Base-by-base conservation (phyloP, 768 basidiomycete genomes). In the Porphyrellus cyaneotinctus region DNA sequence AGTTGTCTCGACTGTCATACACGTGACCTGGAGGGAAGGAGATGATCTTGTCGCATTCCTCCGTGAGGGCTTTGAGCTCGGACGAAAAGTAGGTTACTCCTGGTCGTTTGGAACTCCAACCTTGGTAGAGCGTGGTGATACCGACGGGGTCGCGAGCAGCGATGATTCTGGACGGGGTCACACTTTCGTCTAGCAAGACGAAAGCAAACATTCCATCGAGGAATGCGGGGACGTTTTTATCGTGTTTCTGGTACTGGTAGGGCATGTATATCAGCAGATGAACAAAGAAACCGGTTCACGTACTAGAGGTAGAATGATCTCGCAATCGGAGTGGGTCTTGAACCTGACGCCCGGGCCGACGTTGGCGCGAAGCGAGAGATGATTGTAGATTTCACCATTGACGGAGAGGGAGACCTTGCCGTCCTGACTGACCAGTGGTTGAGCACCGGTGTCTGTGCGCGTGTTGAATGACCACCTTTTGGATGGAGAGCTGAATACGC, bases 141-240 rank as follows among this genome's bases (percentile, higher is more conserved):
- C 97, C 97, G 64, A 99, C 86, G 23, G 97, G 94, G 67, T 99
- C 97, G 33, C 97, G 89, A 6, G 94, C 93, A 54, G 95, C 97
- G 63, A 99, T 93, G 56, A 99, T 76, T 49, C 95, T 84, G 22
- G 92, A 78, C 10, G 95, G 95, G 1, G 87, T 76, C 53, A 89
- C 87, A 13, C 92, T 90, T 66, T 95, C 92, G 72, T 99, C 97
- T 53, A 98, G 78, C 41, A 98, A 81, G 57, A 97, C 88, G 65
- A 98, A 99, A 2, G 95, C 94, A 75, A 99, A 99, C 91, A 99
- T 95, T 58, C 97, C 97, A 66, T 99, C 97, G 53, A 99, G 86
- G 65, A 82, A 76, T 65, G 73, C 72, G 73, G 89, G 91, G 24
- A 95, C 74, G 4, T 79, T 80, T 59, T 82, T 90, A 64, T 75